Percentiles rank a stretch among this genome's conserved stretches.
Conservation (phyloP, 1,284 basidiomycete species). For the Vanrija pseudolonga region DNA sequence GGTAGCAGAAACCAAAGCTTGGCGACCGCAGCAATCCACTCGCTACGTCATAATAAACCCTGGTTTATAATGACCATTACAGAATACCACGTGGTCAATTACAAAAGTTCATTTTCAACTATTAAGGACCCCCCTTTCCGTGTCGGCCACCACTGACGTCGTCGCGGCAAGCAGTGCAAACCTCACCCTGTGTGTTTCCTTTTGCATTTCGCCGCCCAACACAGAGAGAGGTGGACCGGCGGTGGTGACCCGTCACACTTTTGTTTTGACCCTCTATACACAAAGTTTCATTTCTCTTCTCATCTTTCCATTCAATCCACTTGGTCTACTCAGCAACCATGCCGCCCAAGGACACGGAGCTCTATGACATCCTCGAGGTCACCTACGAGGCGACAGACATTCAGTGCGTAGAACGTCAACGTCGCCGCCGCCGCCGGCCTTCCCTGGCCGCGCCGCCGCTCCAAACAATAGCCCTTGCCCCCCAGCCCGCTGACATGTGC, state of each 20-base stretch:
- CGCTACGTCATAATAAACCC: too few species aligned
- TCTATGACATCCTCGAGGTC: slow-evolving; percentile 48
- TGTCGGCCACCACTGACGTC: too few species aligned
- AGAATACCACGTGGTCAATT: too few species aligned
- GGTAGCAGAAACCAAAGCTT: too few species aligned
- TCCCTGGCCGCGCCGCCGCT: slow-evolving; percentile 2
- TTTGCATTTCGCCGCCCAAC: too few species aligned
- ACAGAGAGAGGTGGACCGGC: not conserved
- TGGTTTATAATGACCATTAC: too few species aligned
- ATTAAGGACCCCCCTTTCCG: too few species aligned
- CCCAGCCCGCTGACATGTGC: not conserved
- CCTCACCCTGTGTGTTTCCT: too few species aligned
- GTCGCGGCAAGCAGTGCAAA: too few species aligned
- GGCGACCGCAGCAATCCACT: too few species aligned
- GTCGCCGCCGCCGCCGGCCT: not conserved
- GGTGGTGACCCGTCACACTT: not conserved
- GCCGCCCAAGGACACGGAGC: slow-evolving; percentile 43
- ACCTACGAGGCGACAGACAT: slow-evolving; percentile 44
- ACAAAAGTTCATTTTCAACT: too few species aligned
- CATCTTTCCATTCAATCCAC: not conserved
- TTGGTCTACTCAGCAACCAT: slow-evolving; percentile 13
- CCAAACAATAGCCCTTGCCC: not conserved
- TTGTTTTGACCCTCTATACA: too few species aligned
- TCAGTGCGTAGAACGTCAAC: slow-evolving; percentile 29
- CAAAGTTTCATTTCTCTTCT: not conserved